Percentiles rank a stretch among this genome's conserved stretches.
These are phyloP conservation scores for Barnettozyma salicaria DNA, from an alignment of 805 yeast genomes.

Conservation along the genomic window DNA sequence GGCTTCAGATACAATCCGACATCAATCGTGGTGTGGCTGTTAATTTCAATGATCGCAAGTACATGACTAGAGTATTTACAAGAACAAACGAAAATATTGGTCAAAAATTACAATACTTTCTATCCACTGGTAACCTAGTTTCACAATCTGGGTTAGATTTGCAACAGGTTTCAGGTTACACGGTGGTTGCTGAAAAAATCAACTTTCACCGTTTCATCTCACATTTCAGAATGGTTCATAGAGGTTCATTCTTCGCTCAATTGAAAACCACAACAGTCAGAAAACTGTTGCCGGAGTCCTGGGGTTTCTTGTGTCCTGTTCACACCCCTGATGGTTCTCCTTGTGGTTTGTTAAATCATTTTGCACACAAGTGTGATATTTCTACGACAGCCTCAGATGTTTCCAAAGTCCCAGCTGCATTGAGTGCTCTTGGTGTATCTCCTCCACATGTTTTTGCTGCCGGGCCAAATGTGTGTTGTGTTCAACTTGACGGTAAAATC, in stretches of 20 bases:
- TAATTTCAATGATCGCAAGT: constrained; percentile 77
- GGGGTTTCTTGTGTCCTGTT: constrained; percentile 99
- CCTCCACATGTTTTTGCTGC: constrained; percentile 78
- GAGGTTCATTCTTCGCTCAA: constrained; percentile 99
- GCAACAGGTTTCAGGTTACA: constrained; percentile 96
- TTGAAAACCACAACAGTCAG: constrained; percentile 96
- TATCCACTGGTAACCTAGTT: constrained; percentile 94
- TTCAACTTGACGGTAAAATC: constrained; percentile 87
- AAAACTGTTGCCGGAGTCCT: constrained; percentile 92
- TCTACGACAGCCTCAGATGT: constrained; percentile 75
- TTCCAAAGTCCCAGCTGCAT: constrained; percentile 57
- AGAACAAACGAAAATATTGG: constrained; percentile 92
- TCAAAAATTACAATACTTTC: constrained; percentile 85
- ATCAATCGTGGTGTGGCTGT: constrained; percentile 74
- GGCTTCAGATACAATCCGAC: constrained; percentile 71
- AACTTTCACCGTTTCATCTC: constrained; percentile 94
- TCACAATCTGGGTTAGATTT: constrained; percentile 96
- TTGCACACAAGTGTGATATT: constrained; percentile 89
- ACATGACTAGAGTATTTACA: constrained; percentile 70
- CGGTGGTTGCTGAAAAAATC: constrained; percentile 98
- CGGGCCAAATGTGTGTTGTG: constrained; percentile 84
- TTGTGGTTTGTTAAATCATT: constrained; percentile 94
- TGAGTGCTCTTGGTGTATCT: constrained; percentile 71
- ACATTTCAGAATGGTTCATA: constrained; percentile 99
- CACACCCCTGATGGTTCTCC: constrained; percentile 99